phyloP scores from a whole-genome alignment of 371 early-diverging fungal genomes.

The Rhizopus stolonifer region DNA sequence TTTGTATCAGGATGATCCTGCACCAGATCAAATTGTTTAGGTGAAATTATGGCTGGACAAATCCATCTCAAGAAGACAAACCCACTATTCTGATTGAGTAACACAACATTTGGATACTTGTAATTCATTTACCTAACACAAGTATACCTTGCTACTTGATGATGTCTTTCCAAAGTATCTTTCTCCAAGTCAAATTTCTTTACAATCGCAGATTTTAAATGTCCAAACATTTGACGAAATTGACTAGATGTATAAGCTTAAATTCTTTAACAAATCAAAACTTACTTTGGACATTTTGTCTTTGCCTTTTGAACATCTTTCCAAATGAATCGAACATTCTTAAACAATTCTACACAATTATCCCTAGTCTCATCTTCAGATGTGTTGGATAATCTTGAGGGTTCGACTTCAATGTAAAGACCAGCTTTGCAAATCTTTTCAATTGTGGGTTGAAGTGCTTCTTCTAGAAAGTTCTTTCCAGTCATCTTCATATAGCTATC shows the following conservation, averaged over 20 bases:
- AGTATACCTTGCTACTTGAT: constrained; percentile 46
- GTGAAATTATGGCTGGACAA: constrained; percentile 83
- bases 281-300: constrained; percentile 32
- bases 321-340: constrained; percentile 19
- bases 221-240: constrained; percentile 52
- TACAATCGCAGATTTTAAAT: constrained; percentile 44
- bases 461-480: constrained; percentile 72
- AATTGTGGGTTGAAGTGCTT: constrained; percentile 66
- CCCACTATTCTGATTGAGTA: no score
- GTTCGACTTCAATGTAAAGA: constrained; percentile 41
- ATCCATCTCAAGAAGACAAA: constrained; percentile 83
- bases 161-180: constrained; percentile 17
- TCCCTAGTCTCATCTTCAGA: constrained; percentile 11
- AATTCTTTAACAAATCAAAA: background rate
- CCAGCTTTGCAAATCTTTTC: constrained; percentile 54
- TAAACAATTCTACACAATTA: constrained; percentile 17
- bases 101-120: no score
- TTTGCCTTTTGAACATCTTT: constrained; percentile 23
- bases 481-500: constrained; percentile 81
- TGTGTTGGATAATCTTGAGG: constrained; percentile 19
- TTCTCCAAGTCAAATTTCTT: constrained; percentile 31
- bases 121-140: constrained; percentile 33
- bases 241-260: constrained; percentile 20
- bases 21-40: constrained; percentile 70
- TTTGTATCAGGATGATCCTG: constrained; percentile 65